Evolutionary conservation across 352 stramenopile species (phyloP), one percentile per base, ranked within the genome.

Genomic region (Halophytophthora batemanensis): DNA sequence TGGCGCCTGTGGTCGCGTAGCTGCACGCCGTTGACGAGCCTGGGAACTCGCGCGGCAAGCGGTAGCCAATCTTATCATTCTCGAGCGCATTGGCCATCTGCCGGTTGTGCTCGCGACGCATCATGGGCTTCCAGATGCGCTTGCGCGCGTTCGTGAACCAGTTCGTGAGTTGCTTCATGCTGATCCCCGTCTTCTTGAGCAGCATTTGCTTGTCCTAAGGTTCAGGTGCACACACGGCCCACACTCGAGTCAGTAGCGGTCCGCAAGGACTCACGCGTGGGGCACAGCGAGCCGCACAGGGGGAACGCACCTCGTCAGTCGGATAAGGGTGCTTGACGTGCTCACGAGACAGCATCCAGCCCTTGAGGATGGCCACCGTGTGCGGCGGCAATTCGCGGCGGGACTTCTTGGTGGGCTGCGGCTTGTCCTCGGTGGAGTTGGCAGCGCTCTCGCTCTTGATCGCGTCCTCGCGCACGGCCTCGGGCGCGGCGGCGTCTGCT

Each of bases 121-220:
- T 94, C 81, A 94, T 92, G 40, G 85, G 85, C 45, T 93, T 93
- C 86, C 86, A 95, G 45, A 95, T 92, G 42, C 86, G 82, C 50
- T 95, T 95, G 34, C 86, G 77, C 1, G 82, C 84, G 59, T 95
- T 95, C 11, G 86, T 95, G 50, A 95, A 94, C 86, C 86, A 95
- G 46, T 95, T 93, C 2, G 85, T 96, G 40, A 96, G 79, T 66
- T 96, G 86, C 64, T 93, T 94, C 84, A 94, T 93, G 59, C 87
- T 93, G 55, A 96, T 91, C 22, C 82, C 84, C 12, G 86, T 93
- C 72, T 91, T 89, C 66, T 90, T 86, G 8, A 93, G 70, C 53
- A 96, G 63, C 82, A 90, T 91, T 77, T 93, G 82, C 58, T 96
- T 96, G 66, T 96, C 84, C 68, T 87, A n/a, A n/a, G n/a, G n/a